Conservation (phyloP, 1,139 yeast species). For the Magnusiomyces paraingens region DNA sequence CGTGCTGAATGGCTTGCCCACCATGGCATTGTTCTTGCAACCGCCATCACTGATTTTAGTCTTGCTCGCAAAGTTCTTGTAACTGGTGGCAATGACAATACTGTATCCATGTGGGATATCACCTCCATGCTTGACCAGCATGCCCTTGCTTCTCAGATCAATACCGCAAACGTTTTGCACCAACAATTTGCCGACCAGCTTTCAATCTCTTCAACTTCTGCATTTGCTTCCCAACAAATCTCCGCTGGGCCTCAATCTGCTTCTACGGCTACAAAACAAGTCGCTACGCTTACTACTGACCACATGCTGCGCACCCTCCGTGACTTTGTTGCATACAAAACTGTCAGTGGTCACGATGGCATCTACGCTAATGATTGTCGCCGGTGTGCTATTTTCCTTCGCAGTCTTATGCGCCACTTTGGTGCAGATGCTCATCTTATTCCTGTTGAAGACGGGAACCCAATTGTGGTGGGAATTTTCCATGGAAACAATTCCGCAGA, state of each 20-base stretch:
- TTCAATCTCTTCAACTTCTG: neutral
- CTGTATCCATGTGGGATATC: constrained; percentile 54
- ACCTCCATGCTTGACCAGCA: constrained; percentile 21
- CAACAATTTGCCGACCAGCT: neutral
- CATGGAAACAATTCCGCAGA: constrained; percentile 31
- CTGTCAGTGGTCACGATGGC: constrained; percentile 69
- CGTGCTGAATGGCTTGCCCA: constrained; percentile 33
- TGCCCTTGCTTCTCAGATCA: constrained; percentile 16
- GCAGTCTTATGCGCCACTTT: constrained; percentile 53
- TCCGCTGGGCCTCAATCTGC: neutral
- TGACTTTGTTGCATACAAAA: constrained; percentile 59
- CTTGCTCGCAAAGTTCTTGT: constrained; percentile 32
- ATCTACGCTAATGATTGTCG: constrained; percentile 71
- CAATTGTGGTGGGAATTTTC: constrained; percentile 74
- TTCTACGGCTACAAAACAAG: neutral
- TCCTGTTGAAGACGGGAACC: constrained; percentile 72
- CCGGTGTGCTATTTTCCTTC: constrained; percentile 74
- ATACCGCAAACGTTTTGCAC: constrained; percentile 11
- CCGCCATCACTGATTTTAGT: constrained; percentile 22
- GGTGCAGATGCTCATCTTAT: constrained; percentile 73
- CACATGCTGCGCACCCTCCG: constrained; percentile 56
- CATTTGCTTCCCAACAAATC: neutral
- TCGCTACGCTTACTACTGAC: constrained; percentile 42
- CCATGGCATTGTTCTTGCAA: constrained; percentile 29
- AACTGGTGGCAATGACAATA: constrained; percentile 57